Evolutionary conservation across 2,329 filamentous ascomycete species (phyloP).

Genomic region (Trichoderma atroviride): DNA sequence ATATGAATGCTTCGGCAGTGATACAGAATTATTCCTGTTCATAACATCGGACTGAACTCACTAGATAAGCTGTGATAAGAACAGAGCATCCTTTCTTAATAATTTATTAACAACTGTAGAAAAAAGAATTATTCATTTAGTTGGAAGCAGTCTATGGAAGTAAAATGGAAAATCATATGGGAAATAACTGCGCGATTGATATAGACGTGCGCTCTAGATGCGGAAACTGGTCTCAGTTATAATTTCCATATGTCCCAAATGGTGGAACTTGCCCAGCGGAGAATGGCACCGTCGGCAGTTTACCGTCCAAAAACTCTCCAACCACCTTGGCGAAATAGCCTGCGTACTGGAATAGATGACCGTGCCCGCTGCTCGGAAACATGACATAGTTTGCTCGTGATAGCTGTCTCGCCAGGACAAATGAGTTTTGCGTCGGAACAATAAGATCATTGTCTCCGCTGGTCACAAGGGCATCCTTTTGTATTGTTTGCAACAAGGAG

Average conservation of each 20-base stretch:
- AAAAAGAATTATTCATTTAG: not conserved
- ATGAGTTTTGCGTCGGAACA: conserved; percentile 7
- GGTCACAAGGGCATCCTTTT: conserved; percentile 7
- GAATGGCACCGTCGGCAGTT: not conserved
- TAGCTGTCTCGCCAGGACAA: not conserved
- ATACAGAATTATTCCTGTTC: not conserved
- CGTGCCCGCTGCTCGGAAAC: conserved; percentile 7
- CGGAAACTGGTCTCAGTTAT: not conserved
- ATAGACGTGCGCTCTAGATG: not conserved
- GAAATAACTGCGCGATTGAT: not conserved
- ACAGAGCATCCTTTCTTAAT: accelerated
- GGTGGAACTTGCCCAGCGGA: not conserved
- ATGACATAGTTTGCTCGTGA: conserved; percentile 1
- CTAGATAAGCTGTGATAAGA: not conserved
- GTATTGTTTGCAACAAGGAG: conserved; percentile 4
- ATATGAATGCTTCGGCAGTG: not conserved
- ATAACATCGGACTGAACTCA: not conserved
- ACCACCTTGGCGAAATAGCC: conserved; percentile 1
- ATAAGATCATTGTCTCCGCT: conserved; percentile 13
- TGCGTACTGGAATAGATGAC: conserved; percentile 19
- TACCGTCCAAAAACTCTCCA: conserved; percentile 9
- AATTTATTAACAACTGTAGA: not conserved
- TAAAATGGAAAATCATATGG: not conserved
- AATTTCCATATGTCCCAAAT: not conserved
- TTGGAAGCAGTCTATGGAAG: not conserved